Conservation (phyloP, 148 eudicot genomes). For the Dianthus caryophyllus region DNA sequence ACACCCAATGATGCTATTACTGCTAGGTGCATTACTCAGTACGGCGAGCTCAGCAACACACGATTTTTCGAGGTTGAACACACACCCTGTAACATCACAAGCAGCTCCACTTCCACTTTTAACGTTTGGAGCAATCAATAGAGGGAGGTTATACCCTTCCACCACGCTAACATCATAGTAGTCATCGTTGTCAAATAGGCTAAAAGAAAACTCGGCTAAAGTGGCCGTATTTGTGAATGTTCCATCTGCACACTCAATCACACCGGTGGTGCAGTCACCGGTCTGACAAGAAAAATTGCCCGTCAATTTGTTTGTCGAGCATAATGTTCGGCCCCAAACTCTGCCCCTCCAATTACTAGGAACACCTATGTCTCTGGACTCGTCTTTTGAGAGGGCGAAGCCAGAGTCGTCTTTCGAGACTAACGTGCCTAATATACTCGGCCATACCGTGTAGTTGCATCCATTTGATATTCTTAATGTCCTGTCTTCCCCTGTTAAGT, state of each 20-base stretch:
- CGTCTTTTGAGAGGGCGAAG: conserved; percentile 41
- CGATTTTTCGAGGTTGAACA: neutral
- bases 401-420: conserved; percentile 30
- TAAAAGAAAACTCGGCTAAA: conserved; percentile 35
- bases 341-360: conserved; percentile 43
- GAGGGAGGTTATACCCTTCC: conserved; percentile 11
- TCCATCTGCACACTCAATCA: conserved; percentile 30
- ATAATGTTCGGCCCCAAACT: conserved; percentile 56
- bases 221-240: conserved; percentile 32
- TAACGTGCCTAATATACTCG: conserved; percentile 33
- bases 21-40: neutral
- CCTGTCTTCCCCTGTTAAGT: conserved; percentile 14
- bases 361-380: conserved; percentile 25
- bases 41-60: neutral
- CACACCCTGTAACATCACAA: conserved; percentile 11
- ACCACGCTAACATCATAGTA: conserved; percentile 30
- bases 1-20: neutral
- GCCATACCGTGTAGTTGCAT: conserved; percentile 63
- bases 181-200: conserved; percentile 18
- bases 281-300: conserved; percentile 56
- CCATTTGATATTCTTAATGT: conserved; percentile 47
- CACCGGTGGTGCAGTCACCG: conserved; percentile 58
- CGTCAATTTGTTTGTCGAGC: conserved; percentile 35
- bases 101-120: neutral
- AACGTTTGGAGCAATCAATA: conserved; percentile 7